A percentile compares a stretch with the other conserved stretches of the same genome.
Evolutionary conservation across 345 rosid genomes (phyloP).

Genomic region (Conringia planisiliqua): DNA sequence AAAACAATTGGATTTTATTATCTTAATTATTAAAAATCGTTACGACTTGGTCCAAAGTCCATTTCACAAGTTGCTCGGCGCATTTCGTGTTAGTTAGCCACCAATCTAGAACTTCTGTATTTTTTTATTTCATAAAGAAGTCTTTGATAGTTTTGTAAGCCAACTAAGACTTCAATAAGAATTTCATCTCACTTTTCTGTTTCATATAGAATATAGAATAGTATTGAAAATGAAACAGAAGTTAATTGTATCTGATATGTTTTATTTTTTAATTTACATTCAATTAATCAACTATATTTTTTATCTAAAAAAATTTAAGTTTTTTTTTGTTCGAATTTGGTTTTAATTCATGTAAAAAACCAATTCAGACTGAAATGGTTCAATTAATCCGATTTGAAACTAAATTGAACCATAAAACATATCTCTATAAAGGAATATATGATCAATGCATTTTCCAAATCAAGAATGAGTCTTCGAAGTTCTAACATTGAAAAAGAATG

Average conservation of each 20-base stretch:
- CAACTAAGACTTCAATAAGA: background rate
- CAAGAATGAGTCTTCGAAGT: background rate
- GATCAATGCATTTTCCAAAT: background rate
- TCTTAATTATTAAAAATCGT: background rate
- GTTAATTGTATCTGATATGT: background rate
- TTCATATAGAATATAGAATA: too few species aligned
- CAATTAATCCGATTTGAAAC: background rate
- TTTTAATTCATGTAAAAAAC: background rate
- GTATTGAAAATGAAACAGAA: background rate
- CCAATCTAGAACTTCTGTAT: background rate
- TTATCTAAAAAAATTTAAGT: background rate
- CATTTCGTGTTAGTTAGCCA: conserved; percentile 26
- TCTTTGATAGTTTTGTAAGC: background rate
- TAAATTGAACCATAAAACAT: background rate
- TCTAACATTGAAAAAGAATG: background rate
- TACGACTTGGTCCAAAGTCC: conserved; percentile 23
- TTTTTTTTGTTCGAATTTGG: background rate
- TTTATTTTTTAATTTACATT: background rate
- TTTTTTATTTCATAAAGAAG: background rate
- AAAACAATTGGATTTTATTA: background rate
- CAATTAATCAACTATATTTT: background rate
- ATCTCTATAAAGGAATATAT: background rate
- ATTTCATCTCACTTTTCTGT: background rate
- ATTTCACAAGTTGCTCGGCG: conserved; percentile 23
- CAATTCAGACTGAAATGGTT: background rate